phyloP scores from a whole-genome alignment of 192 early-diverging fungal genomes.

The Cetraspora pellucida region DNA sequence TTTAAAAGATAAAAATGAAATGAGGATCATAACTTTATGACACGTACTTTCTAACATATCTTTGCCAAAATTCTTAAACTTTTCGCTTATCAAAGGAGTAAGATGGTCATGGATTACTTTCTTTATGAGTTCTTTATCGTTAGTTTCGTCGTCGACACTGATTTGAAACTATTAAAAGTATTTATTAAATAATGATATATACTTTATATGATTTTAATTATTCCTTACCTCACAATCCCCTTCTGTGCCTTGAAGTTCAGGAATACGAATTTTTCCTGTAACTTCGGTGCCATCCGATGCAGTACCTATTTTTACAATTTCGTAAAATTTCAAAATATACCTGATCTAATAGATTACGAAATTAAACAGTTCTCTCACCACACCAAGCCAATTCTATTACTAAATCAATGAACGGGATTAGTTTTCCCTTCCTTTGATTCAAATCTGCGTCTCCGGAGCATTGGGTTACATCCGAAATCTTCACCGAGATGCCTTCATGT shows the following conservation, averaged over 20 bases:
- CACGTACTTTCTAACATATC: constrained; percentile 69
- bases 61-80: constrained; percentile 63
- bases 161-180: constrained; percentile 65
- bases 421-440: constrained; percentile 94
- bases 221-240: constrained; percentile 76
- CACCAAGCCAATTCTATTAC: constrained; percentile 75
- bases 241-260: constrained; percentile 85
- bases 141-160: constrained; percentile 53
- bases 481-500: constrained; percentile 58
- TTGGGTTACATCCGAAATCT: constrained; percentile 61
- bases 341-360: not conserved
- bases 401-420: constrained; percentile 94
- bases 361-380: constrained; percentile 42
- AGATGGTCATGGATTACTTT: constrained; percentile 72
- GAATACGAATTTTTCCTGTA: constrained; percentile 78
- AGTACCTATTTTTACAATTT: constrained; percentile 40
- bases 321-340: not conserved
- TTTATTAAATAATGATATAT: not conserved
- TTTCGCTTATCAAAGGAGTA: constrained; percentile 60
- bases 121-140: constrained; percentile 60
- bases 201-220: not conserved
- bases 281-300: constrained; percentile 61
- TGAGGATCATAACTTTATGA: not conserved
- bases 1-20: not conserved
- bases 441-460: constrained; percentile 89